phyloP scores from a whole-genome alignment of 257 asterid species.

The Dorcoceras hygrometricum region DNA sequence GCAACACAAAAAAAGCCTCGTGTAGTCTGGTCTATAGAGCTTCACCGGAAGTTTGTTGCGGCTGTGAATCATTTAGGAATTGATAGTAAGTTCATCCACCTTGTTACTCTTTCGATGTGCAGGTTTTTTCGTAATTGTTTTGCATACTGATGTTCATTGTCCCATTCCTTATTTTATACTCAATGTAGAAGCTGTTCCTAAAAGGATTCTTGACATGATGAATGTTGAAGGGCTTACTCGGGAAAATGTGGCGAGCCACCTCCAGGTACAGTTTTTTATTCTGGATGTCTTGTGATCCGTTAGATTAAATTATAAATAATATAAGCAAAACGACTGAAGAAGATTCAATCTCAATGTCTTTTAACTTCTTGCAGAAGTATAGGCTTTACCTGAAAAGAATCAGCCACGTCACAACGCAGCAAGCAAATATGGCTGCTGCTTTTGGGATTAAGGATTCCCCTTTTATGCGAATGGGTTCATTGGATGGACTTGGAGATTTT shows the following conservation, averaged over 20 bases:
- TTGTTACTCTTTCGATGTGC: not conserved
- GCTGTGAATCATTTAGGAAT: conserved; percentile 86
- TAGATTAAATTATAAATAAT: too few relatives aligned
- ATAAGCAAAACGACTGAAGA: too few relatives aligned
- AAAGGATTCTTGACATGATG: conserved; percentile 87
- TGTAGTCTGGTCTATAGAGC: conserved; percentile 91
- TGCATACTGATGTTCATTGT: not conserved
- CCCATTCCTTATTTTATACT: not conserved
- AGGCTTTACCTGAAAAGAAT: conserved; percentile 81
- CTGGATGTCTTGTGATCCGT: not conserved
- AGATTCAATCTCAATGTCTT: not conserved
- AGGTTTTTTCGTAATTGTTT: conserved; percentile 6
- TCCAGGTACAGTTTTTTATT: conserved; percentile 57
- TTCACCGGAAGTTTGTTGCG: conserved; percentile 79
- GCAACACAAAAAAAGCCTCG: conserved; percentile 74
- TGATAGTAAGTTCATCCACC: conserved; percentile 53
- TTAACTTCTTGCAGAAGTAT: conserved; percentile 59
- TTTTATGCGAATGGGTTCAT: conserved; percentile 55
- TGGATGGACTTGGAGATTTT: conserved; percentile 65
- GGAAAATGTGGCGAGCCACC: conserved; percentile 96
- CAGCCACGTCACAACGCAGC: conserved; percentile 59
- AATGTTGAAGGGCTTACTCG: conserved; percentile 79
- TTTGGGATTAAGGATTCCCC: conserved; percentile 70
- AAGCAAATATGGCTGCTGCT: conserved; percentile 75
- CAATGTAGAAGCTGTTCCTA: conserved; percentile 85